Conservation (phyloP, 495 filamentous ascomycete genomes). For the Astrothelium subdiscretum region DNA sequence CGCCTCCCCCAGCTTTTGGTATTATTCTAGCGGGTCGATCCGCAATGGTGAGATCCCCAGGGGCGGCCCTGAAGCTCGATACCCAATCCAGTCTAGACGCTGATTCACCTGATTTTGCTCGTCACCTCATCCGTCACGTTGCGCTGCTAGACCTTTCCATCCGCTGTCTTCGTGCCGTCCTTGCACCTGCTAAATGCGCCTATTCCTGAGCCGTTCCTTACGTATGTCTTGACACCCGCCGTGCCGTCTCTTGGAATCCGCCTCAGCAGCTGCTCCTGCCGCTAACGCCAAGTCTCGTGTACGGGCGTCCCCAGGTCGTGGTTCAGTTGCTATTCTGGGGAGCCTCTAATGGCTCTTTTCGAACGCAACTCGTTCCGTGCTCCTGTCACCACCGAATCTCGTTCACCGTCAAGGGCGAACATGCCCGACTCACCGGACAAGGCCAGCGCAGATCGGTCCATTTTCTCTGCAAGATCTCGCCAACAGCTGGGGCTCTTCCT, state of each 20-base stretch:
- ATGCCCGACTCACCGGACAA: neutral
- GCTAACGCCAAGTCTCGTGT: neutral
- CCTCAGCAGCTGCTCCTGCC: neutral
- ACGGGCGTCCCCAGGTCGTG: neutral
- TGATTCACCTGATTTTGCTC: neutral
- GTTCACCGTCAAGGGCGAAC: neutral
- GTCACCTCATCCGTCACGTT: neutral
- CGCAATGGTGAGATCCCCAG: too few relatives aligned
- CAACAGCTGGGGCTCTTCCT: constrained; percentile 50
- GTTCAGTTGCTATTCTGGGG: neutral
- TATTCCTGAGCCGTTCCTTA: neutral
- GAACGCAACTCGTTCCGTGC: neutral
- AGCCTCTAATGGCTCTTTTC: neutral
- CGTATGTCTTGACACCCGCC: neutral
- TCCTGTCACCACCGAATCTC: neutral
- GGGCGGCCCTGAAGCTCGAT: neutral
- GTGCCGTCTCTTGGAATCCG: neutral
- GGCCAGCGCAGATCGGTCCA: neutral
- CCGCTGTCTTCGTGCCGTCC: neutral
- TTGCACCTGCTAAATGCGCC: neutral
- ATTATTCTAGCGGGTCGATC: neutral
- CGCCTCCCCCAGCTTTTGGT: neutral
- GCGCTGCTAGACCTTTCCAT: neutral
- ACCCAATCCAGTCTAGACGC: neutral
- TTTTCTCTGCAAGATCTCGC: constrained; percentile 32